Evolutionary conservation across 208 protist species (phyloP).

Genomic region (Angomonas ambiguus): DNA sequence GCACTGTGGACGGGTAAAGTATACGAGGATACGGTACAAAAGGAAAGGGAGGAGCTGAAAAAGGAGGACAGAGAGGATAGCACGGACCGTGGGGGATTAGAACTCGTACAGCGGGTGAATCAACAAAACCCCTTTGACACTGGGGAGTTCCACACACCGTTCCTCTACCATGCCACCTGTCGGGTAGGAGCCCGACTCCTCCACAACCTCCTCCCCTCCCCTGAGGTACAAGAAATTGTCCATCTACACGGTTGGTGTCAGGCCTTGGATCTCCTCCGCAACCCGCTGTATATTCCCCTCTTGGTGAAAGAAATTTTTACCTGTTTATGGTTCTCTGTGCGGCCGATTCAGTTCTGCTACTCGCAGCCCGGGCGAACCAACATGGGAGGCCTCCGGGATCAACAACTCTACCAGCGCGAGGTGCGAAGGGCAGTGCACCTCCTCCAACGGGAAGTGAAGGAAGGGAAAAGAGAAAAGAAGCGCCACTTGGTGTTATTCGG

Average conservation of each 20-base stretch:
- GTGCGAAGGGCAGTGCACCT: conserved; percentile 50
- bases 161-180: conserved; percentile 56
- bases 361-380: conserved; percentile 59
- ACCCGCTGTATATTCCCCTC: conserved; percentile 65
- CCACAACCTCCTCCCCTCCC: conserved; percentile 71
- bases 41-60: not conserved
- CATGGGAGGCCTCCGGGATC: conserved; percentile 55
- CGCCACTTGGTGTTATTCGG: conserved; percentile 77
- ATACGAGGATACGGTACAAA: not conserved
- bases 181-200: conserved; percentile 57
- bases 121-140: not conserved
- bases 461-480: conserved; percentile 1
- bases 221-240: conserved; percentile 74
- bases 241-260: conserved; percentile 17
- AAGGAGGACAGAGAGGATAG: not conserved
- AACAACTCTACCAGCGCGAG: conserved; percentile 63
- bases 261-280: conserved; percentile 32
- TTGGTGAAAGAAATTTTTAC: conserved; percentile 51
- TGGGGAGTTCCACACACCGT: conserved; percentile 17
- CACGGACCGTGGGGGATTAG: not conserved
- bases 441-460: conserved; percentile 18
- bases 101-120: not conserved
- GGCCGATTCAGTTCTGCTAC: conserved; percentile 45
- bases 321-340: conserved; percentile 43
- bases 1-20: not conserved